Conservation (phyloP, 2,329 filamentous ascomycete genomes). For the Aspergillus floridensis region DNA sequence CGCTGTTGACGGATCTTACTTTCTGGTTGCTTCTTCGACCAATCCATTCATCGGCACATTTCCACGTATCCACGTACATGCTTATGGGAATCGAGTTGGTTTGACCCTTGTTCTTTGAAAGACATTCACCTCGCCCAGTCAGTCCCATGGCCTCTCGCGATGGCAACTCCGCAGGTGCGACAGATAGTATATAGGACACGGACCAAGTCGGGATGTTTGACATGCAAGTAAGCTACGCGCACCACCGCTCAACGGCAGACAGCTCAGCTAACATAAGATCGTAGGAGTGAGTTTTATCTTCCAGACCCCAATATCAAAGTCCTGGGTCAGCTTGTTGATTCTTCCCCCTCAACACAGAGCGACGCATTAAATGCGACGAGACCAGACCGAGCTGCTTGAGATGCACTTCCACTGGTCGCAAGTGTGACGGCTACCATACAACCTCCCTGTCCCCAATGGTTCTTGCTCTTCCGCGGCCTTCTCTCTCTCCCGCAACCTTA, state of each 20-base stretch:
- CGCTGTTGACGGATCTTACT: not conserved
- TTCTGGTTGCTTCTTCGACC: not conserved
- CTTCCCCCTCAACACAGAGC: conserved; percentile 10
- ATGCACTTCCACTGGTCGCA: conserved; percentile 32
- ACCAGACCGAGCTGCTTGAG: conserved; percentile 28
- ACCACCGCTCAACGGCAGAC: not conserved
- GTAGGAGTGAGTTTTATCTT: not conserved
- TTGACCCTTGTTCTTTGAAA: too few species aligned
- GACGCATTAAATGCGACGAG: conserved; percentile 35
- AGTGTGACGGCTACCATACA: conserved; percentile 30
- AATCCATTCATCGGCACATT: not conserved
- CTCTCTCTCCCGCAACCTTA: not conserved
- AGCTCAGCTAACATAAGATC: not conserved
- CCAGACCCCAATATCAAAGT: not conserved
- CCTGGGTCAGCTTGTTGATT: not conserved
- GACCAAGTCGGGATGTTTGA: conserved; percentile 10
- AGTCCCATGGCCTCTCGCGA: not conserved
- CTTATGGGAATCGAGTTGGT: too few species aligned
- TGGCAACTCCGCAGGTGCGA: not conserved
- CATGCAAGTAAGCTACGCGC: conserved; percentile 8
- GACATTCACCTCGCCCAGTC: not conserved
- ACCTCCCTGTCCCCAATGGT: not conserved
- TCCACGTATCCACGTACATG: not conserved
- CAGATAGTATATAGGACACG: not conserved
- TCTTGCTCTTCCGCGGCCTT: conserved; percentile 10